Base-by-base conservation (phyloP, 2,329 filamentous ascomycete species). In the Bipolaris victoriae region DNA sequence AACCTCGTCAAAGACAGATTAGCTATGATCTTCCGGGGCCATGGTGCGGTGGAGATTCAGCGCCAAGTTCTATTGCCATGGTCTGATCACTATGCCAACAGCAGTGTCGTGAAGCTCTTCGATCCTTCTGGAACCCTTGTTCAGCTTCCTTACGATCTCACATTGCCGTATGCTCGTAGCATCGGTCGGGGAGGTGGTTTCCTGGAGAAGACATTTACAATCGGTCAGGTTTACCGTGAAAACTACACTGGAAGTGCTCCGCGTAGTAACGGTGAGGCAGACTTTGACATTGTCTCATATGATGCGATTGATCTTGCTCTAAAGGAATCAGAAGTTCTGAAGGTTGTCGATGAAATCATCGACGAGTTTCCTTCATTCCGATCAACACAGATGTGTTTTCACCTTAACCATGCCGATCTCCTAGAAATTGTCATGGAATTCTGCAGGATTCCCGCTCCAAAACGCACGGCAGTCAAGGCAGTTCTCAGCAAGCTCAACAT, bases 61-160 rank as follows among this genome's bases (percentile, higher is more conserved):
- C 86, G 92, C 52, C 89, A 88, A 62, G 83, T 86, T 29, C 80
- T 98, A 3, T 92, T 98, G 61, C 95, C 95, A 1, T 85, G 89
- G 43, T 96, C 93, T 0, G 82, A 85, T 9, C 88, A 94, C 70
- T 97, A 97, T 70, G 80, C 83, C 29, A 81, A 77, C 41, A 74
- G 71, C 72, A 90, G 90, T 65, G 88, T 90, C 13, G 90, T 96
- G 15, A 89, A 91, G 59, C 78, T 98, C 13, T 81, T 99, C 24
- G 92, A 97, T 73, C 83, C 87, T 1, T 90, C 88, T 60, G 95
- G 94, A 2, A 94, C 90, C n/a, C 82, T 97, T 1, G 82, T 98
- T 7, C 95, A 99, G 72, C 79, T 99, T n/a, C 95, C 95, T 0
- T 97, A 91, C 68, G 95, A 99, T 74, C 81, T 98, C 20, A 97